Evolutionary conservation across 2,329 filamentous ascomycete species (phyloP).

Genomic region (Microsporum ferrugineum): DNA sequence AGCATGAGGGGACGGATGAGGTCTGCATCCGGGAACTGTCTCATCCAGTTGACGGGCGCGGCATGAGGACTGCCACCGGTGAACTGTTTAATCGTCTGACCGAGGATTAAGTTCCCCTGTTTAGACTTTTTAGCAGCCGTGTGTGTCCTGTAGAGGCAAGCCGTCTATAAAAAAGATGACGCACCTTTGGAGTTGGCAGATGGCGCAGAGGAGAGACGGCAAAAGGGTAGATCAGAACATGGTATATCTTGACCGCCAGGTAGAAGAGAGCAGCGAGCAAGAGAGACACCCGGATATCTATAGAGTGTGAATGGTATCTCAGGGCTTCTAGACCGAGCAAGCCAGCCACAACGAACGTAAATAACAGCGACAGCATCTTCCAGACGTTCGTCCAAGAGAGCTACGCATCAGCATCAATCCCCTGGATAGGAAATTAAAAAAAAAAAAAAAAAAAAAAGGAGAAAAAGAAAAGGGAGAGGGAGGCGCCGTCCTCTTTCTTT

Average conservation of each 20-base stretch:
- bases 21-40: constrained; percentile 2
- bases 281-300: background rate
- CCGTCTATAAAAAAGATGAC: background rate
- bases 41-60: constrained; percentile 2
- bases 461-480: too few relatives aligned
- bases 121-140: background rate
- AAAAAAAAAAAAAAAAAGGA: too few relatives aligned
- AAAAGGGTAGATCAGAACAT: constrained; percentile 3
- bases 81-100: constrained; percentile 5
- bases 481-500: too few relatives aligned
- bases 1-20: constrained; percentile 3
- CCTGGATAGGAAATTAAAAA: too few relatives aligned
- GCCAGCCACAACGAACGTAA: background rate
- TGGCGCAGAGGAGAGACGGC: constrained; percentile 1
- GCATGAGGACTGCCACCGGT: background rate
- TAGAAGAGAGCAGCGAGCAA: background rate
- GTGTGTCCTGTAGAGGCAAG: background rate
- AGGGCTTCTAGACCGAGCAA: background rate
- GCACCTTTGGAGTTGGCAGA: constrained; percentile 4
- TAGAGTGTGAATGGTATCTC: background rate
- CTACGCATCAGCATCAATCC: too few relatives aligned
- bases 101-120: background rate
- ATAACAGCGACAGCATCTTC: background rate
- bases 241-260: background rate
- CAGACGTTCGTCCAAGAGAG: background rate